Percentiles rank a stretch among this genome's conserved stretches.
These are phyloP conservation scores for Chamaecyparis obtusa DNA, from an alignment of 75 land plant species.

Conservation along the genomic window DNA sequence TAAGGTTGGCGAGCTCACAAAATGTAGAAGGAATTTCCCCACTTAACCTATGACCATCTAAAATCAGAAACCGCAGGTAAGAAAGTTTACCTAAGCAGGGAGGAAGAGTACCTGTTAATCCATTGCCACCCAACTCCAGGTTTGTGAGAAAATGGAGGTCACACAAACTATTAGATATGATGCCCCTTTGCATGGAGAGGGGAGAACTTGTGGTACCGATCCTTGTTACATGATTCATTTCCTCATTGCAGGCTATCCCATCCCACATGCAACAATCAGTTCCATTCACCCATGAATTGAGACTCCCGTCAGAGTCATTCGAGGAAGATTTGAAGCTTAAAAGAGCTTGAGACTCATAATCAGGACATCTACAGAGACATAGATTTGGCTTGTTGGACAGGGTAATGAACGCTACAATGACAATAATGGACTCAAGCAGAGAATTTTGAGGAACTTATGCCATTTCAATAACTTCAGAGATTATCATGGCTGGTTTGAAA, in stretches of 20 bases:
- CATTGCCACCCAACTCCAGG: background rate
- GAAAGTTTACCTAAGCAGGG: background rate
- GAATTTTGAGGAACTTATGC: too few relatives aligned
- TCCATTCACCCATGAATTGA: background rate
- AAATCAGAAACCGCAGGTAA: background rate
- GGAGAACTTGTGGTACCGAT: background rate
- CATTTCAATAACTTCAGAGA: too few relatives aligned
- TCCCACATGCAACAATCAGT: background rate
- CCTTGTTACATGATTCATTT: background rate
- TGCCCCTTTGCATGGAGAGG: background rate
- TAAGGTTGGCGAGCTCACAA: background rate
- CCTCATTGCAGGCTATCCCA: background rate
- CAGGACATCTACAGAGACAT: background rate
- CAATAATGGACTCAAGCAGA: too few relatives aligned
- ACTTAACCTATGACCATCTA: background rate
- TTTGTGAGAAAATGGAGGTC: background rate
- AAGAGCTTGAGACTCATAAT: background rate
- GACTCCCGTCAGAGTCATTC: background rate
- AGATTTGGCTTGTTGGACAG: too few relatives aligned
- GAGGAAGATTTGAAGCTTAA: background rate
- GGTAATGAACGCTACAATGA: too few relatives aligned
- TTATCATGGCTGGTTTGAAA: too few relatives aligned
- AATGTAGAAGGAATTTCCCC: background rate
- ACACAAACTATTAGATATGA: background rate
- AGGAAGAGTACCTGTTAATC: background rate